Conservation (phyloP, 371 early-diverging fungal genomes). For the Dinochytrium kinnereticum region DNA sequence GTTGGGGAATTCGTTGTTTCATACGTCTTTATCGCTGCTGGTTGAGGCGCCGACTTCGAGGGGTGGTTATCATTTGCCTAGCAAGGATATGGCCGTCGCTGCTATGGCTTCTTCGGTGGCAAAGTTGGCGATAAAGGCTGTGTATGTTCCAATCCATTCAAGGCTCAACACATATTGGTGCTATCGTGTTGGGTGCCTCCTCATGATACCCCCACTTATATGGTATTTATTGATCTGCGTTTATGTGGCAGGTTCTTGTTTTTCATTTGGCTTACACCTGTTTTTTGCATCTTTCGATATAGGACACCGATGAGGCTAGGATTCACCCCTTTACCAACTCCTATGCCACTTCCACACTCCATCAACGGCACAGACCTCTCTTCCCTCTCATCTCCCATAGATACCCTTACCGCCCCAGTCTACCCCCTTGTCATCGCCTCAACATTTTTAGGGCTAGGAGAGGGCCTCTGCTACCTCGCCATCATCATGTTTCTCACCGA, state of each 20-base stretch:
- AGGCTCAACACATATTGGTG: constrained; percentile 26
- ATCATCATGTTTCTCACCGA: constrained; percentile 49
- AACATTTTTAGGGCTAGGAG: constrained; percentile 33
- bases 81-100: constrained; percentile 30
- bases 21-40: constrained; percentile 42
- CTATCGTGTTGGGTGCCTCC: constrained; percentile 35
- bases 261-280: background rate
- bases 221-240: constrained; percentile 16
- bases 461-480: constrained; percentile 42
- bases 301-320: constrained; percentile 6
- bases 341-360: background rate
- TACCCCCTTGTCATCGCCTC: constrained; percentile 18
- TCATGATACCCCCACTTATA: constrained; percentile 37
- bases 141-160: constrained; percentile 30
- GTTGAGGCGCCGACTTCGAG: constrained; percentile 28
- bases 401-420: constrained; percentile 13
- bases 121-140: constrained; percentile 44
- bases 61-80: constrained; percentile 39
- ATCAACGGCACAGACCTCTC: no score
- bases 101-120: constrained; percentile 25
- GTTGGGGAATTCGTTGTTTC: constrained; percentile 35
- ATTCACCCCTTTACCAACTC: constrained; percentile 8
- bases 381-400: background rate
- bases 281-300: background rate
- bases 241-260: background rate